Evolutionary conservation across 805 yeast species (phyloP), one percentile per base, ranked within the genome.

Genomic region (Yarrowia phangngaensis): DNA sequence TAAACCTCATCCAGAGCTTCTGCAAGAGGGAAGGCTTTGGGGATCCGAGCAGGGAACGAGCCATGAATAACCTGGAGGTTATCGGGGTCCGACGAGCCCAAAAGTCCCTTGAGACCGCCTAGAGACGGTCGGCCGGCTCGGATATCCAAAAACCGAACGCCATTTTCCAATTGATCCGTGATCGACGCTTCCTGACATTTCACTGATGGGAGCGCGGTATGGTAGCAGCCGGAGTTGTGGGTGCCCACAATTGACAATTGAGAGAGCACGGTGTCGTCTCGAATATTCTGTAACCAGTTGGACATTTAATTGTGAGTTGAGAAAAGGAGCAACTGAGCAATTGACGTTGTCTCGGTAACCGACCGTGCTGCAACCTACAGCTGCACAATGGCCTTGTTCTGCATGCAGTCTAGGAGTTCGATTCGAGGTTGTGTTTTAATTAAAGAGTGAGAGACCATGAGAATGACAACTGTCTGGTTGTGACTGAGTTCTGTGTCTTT

Each of bases 201-300:
- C 22, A 84, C 89, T 0, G 86, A 77, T 20, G 90, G 90, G 35
- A 82, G 56, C 2, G 89, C 82, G 6, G 74, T 67, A 60, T 80
- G 80, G 56, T 75, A 78, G 5, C 90, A 90, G 11, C 83, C 86
- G 31, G 85, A 73, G 61, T 84, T 83, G 66, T 84, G 92, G n/a
- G 90, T 83, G n/a, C 92, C 92, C 8, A 90, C 88, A 45, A 84
- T 69, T 0, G 89, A 69, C 46, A 84, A 69, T 51, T 72, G 66
- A 3, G 82, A 70, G 26, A 84, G 53, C 30, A 58, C 58, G 15
- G 73, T 66, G 61, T 77, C 68, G 59, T 80, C 84, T 47, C 67
- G 63, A 51, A 82, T 59, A 8, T 71, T 70, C 24, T 64, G 60
- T 68, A 79, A 64, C 92, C 90, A 83, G 22, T 59, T 50, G 30